Evolutionary conservation across 192 early-diverging fungal genomes (phyloP), one percentile per base, ranked within the genome.

Genomic region (Coemansia sp.): DNA sequence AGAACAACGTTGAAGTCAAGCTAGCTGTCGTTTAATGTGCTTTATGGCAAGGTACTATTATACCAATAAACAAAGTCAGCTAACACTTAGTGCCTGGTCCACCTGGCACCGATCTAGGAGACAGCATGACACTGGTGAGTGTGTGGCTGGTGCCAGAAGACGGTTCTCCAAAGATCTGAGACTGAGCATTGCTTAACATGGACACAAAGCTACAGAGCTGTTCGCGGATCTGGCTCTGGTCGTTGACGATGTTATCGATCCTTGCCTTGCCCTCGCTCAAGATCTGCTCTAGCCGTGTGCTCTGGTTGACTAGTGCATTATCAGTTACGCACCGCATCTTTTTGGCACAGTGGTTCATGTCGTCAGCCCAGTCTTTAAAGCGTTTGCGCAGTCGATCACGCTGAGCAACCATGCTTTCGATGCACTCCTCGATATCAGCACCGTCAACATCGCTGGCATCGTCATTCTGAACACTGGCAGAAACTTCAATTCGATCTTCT

Each of bases 1-100:
- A 68, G 6, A 72, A 70, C 66, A 88, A 88, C 81, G 80, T 88
- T 36, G 84, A 86, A 11, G 77, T 88, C 71, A 86, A 80, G 69
- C 78, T 87, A 20, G 60, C 74, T 40, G 84, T 87, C 43, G 81
- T 70, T 15, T 86, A 80, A 70, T 13, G 27, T 22, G 31, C 10
- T 29, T 46, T 43, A 16, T 27, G 0, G 16, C 33, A 29, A 15
- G 36, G 36, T 9, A 27, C n/a, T 12, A 2, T 8, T 9, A 1
- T 13, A 22, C 11, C n/a, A 51, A n/a, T 27, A 8, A 24, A 33
- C 18, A 36, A 36, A 16, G 8, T 40, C 16, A 18, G 3, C 38
- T 68, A 52, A 9, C 15, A 41, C 52, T 31, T 57, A 40, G 8
- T 44, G 40, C 7, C 18, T 51, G 49, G 66, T 5, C 38, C 54